A percentile compares a stretch with the other conserved stretches of the same genome.
Evolutionary conservation across 2,329 filamentous ascomycete species (phyloP).

Genomic region (Pseudocercospora vitis): DNA sequence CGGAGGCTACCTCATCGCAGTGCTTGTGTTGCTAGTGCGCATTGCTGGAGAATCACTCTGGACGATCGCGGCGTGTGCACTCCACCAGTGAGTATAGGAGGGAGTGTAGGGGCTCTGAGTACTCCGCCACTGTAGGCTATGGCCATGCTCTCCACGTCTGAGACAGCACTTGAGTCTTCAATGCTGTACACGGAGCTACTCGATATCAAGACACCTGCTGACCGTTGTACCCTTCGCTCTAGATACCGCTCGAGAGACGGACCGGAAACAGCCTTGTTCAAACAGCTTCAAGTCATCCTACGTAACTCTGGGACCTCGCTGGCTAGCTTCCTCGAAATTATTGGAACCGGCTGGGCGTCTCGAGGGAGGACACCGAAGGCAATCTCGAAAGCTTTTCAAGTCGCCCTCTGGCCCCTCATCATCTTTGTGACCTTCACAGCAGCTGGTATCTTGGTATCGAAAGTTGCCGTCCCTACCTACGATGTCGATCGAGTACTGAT

Average conservation of each 20-base stretch:
- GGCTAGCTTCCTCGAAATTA: conserved; percentile 1
- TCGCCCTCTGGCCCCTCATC: conserved; percentile 9
- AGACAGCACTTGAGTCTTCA: too few relatives aligned
- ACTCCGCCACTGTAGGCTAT: too few relatives aligned
- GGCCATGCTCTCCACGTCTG: too few relatives aligned
- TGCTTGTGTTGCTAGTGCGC: conserved; percentile 9
- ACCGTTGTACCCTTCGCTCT: too few relatives aligned
- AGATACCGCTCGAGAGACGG: background rate
- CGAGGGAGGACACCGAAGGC: background rate
- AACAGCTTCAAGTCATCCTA: conserved; percentile 12
- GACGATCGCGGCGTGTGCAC: conserved; percentile 10
- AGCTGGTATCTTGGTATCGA: conserved; percentile 12
- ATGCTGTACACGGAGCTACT: too few relatives aligned
- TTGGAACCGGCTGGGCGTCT: background rate
- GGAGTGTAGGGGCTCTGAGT: too few relatives aligned
- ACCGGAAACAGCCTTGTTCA: conserved; percentile 4
- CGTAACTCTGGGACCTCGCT: conserved; percentile 8
- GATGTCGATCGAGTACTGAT: conserved; percentile 7
- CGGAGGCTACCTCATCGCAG: conserved; percentile 7
- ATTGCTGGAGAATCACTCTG: conserved; percentile 11
- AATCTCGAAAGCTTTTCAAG: background rate
- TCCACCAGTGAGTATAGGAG: too few relatives aligned
- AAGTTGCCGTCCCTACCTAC: conserved; percentile 4
- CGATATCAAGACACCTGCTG: too few relatives aligned
- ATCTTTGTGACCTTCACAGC: conserved; percentile 14